phyloP scores from a whole-genome alignment of 140 eudicot genomes.

The Oenanthe javanica region DNA sequence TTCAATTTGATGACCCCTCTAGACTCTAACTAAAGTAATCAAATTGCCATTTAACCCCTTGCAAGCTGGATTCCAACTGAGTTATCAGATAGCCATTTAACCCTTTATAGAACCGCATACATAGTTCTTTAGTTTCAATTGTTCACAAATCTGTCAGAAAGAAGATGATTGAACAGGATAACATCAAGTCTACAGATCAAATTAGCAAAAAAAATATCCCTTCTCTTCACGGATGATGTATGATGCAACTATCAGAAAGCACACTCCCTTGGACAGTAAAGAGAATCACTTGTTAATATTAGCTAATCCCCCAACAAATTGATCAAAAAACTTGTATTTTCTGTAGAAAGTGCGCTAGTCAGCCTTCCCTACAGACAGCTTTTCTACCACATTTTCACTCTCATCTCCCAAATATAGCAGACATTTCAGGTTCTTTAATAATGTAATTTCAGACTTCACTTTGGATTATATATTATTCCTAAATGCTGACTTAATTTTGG shows the following conservation, averaged over 20 bases:
- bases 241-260: neutral
- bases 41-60: no score
- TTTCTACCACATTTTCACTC: neutral
- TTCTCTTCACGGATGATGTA: neutral
- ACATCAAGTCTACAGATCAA: neutral
- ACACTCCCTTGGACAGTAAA: no score
- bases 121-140: neutral
- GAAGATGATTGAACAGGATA: neutral
- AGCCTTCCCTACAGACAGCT: neutral
- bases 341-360: neutral
- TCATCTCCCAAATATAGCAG: neutral
- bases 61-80: no score
- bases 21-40: no score
- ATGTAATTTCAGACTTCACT: neutral
- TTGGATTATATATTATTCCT: conserved; percentile 32
- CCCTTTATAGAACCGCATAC: no score
- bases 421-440: neutral
- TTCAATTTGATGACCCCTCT: no score
- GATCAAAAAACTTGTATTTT: neutral
- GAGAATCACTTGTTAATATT: neutral
- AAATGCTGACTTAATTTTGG: conserved; percentile 41
- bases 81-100: no score
- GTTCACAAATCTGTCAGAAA: neutral
- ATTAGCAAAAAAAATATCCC: neutral
- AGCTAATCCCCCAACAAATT: neutral